Conservation (phyloP, 192 early-diverging fungal species). For the Paraglomus brasilianum region DNA sequence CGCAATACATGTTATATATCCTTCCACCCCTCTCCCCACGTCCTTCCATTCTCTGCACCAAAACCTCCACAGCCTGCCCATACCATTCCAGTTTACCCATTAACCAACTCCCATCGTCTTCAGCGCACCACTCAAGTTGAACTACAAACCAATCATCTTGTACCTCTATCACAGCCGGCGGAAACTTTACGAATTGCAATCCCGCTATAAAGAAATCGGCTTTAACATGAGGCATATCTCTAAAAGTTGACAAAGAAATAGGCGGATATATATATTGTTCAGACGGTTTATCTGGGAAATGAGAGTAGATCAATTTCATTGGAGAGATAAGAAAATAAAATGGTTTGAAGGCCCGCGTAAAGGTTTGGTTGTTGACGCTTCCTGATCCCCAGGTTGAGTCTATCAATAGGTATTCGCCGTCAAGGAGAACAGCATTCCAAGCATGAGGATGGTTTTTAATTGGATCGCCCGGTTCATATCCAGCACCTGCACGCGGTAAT, state of each 20-base stretch:
- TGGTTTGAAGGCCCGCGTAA: slow-evolving; percentile 47
- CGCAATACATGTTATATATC: slow-evolving; percentile 11
- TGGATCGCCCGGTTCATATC: slow-evolving; percentile 11
- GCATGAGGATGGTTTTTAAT: slow-evolving; percentile 38
- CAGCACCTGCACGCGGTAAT: slow-evolving; percentile 8
- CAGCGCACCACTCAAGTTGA: slow-evolving; percentile 3
- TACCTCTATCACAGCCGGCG: background rate
- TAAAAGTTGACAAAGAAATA: slow-evolving; percentile 21
- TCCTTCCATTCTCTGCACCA: background rate
- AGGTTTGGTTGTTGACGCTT: slow-evolving; percentile 32
- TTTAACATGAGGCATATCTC: slow-evolving; percentile 4
- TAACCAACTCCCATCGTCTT: background rate
- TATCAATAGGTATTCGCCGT: slow-evolving; percentile 55
- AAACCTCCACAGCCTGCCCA: background rate
- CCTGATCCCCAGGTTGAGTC: slow-evolving; percentile 65
- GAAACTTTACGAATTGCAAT: slow-evolving; percentile 1
- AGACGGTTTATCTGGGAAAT: slow-evolving; percentile 51
- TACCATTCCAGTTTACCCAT: slow-evolving; percentile 16
- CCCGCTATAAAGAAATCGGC: slow-evolving; percentile 1
- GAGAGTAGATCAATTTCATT: slow-evolving; percentile 53
- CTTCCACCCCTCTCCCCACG: background rate
- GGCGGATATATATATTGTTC: slow-evolving; percentile 53
- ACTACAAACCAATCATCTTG: slow-evolving; percentile 17
- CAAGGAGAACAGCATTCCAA: slow-evolving; percentile 54
- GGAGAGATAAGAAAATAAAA: slow-evolving; percentile 57